Conservation (phyloP, 345 rosid genomes). For the Eucalyptus viminalis region DNA sequence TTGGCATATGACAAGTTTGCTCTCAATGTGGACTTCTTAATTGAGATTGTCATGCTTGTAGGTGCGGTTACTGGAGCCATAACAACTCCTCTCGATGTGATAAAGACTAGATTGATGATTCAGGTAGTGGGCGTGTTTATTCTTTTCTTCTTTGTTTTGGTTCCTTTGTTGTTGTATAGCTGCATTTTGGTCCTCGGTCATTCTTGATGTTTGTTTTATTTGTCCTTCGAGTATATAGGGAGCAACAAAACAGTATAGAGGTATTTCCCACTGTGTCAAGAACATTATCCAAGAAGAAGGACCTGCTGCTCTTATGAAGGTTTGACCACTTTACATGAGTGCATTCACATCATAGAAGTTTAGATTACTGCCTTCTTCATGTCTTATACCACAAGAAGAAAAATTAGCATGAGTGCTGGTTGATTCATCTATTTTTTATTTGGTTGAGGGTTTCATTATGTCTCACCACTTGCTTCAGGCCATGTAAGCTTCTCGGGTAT, state of each 20-base stretch:
- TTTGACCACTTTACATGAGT: not conserved
- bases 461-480: not conserved
- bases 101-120: constrained; percentile 94
- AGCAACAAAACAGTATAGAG: constrained; percentile 65
- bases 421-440: not conserved
- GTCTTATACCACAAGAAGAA: not conserved
- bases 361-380: not conserved
- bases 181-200: not conserved
- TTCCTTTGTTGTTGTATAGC: not conserved
- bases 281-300: constrained; percentile 83
- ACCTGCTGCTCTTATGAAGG: constrained; percentile 82
- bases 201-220: not conserved
- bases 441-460: not conserved
- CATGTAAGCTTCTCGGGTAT: not conserved
- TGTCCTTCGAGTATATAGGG: constrained; percentile 23
- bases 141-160: not conserved
- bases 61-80: constrained; percentile 92
- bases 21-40: not conserved
- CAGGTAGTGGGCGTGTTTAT: constrained; percentile 33
- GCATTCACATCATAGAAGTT: not conserved
- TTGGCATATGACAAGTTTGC: not conserved
- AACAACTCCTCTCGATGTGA: constrained; percentile 95
- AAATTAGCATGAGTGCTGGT: not conserved
- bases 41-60: not conserved
- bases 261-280: constrained; percentile 76